Percentiles rank a stretch among this genome's conserved stretches.
These are phyloP conservation scores for Ophiocordyceps camponoti-floridani DNA, from an alignment of 2,329 filamentous ascomycete species.

Conservation along the genomic window DNA sequence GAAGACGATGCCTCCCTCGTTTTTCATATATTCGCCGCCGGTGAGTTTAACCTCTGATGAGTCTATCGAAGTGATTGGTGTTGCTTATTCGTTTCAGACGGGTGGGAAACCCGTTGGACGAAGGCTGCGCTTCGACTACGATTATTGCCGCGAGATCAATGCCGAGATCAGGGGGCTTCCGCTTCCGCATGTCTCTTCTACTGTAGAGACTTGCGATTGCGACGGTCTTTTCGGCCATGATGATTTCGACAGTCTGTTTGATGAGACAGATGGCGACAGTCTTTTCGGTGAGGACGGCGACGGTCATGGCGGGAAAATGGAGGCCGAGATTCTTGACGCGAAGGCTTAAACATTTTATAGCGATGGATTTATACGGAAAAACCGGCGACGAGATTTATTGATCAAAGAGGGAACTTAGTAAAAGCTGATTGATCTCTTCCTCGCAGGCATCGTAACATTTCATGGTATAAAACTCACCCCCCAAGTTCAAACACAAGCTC, in stretches of 20 bases:
- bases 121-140: slow-evolving; percentile 13
- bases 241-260: neutral
- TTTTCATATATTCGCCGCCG: slow-evolving; percentile 28
- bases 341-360: too few relatives aligned
- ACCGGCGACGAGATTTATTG: too few relatives aligned
- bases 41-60: slow-evolving; percentile 13
- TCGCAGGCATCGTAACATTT: too few relatives aligned
- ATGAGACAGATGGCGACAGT: too few relatives aligned
- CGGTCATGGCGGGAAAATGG: too few relatives aligned
- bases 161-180: slow-evolving; percentile 11
- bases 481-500: slow-evolving; percentile 4
- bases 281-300: too few relatives aligned
- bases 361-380: too few relatives aligned
- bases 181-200: slow-evolving; percentile 5
- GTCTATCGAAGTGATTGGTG: too few relatives aligned
- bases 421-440: too few relatives aligned
- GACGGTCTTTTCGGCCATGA: neutral
- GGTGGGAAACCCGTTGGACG: slow-evolving; percentile 20
- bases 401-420: too few relatives aligned
- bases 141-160: slow-evolving; percentile 16
- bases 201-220: neutral
- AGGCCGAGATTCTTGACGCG: too few relatives aligned
- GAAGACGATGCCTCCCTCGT: slow-evolving; percentile 11
- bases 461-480: neutral
- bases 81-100: neutral